Evolutionary conservation across 2,329 filamentous ascomycete genomes (phyloP).

Genomic region (Didymella glomerata): DNA sequence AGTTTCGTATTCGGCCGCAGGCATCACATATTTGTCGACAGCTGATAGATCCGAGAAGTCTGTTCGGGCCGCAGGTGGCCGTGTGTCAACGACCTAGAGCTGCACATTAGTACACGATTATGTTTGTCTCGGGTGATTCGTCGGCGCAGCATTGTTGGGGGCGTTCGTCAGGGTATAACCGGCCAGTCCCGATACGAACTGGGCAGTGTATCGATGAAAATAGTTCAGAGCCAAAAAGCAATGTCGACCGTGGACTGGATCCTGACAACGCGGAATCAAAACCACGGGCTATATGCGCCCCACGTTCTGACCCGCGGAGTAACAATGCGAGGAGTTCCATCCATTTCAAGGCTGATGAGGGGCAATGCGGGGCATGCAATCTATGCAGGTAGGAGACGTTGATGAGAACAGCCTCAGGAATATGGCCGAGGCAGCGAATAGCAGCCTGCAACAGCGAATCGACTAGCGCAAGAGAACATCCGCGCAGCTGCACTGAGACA

Average conservation of each 20-base stretch:
- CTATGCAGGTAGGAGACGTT: conserved; percentile 20
- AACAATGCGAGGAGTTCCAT: background rate
- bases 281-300: background rate
- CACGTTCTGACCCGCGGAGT: background rate
- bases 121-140: conserved; percentile 27
- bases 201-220: background rate
- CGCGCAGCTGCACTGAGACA: conserved; percentile 24
- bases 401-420: conserved; percentile 30
- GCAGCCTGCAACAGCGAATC: conserved; percentile 11
- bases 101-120: conserved; percentile 34
- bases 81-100: conserved; percentile 77
- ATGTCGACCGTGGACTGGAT: background rate
- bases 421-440: conserved; percentile 28
- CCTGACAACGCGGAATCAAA: background rate
- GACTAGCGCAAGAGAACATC: conserved; percentile 1
- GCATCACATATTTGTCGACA: conserved; percentile 90
- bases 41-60: conserved; percentile 83
- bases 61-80: conserved; percentile 75
- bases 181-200: background rate
- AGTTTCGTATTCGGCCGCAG: conserved; percentile 83
- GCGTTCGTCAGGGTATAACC: background rate
- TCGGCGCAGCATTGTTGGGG: conserved; percentile 22
- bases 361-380: conserved; percentile 33
- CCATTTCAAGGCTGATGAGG: conserved; percentile 19
- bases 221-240: conserved; percentile 5